Base-by-base conservation (phyloP, 2,329 filamentous ascomycete species). In the Fusarium devonianum region DNA sequence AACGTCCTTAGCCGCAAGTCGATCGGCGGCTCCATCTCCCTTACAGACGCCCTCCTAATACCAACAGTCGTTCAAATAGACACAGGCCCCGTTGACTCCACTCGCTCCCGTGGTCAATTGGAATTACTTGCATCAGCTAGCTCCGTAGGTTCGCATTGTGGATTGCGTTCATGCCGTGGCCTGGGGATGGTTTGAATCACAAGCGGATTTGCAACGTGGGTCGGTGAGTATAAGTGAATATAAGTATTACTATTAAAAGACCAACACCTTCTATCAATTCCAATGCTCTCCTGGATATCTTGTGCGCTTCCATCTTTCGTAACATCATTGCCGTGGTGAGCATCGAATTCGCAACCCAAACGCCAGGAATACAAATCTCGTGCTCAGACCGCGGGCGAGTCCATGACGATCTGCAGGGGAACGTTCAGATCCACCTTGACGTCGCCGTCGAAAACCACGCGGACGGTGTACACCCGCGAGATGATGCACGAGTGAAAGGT, bases 371-470 rank as follows among this genome's bases (percentile, higher is more conserved):
- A 19, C 6, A 14, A 3, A 22, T 14, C 23, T 13, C 17, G 13
- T 14, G 23, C 29, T 43, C 18, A 51, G 30, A 42, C 12, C 30
- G 57, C 53, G 5, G 48, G 40, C 8, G 26, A 28, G 13, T 37
- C 56, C 56, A 60, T 60, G 1, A 60, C 56, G 2, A 60, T 48
- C 25, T 60, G 56, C 0, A 60, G 30, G 4, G 56, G 56, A 19
- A 60, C 56, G 0, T 28, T 34, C 43, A 60, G 11, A n/a, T 60
- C 56, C 33, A 60, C 25, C 48, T 60, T 60, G 34, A 53, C 49
- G 17, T 60, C 56, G 0, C 56, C 56, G n/a, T 60, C 56, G 1
- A 60, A 16, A 14, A 50, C 43, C 2, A 57, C 7, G n/a, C 52
- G 47, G n/a, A 53, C 33, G 2, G 48, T 41, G n/a, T 60, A 60